These are phyloP conservation scores for Rhodotorula sp. DNA, from an alignment of 1,284 basidiomycete species.

Conservation along the genomic window DNA sequence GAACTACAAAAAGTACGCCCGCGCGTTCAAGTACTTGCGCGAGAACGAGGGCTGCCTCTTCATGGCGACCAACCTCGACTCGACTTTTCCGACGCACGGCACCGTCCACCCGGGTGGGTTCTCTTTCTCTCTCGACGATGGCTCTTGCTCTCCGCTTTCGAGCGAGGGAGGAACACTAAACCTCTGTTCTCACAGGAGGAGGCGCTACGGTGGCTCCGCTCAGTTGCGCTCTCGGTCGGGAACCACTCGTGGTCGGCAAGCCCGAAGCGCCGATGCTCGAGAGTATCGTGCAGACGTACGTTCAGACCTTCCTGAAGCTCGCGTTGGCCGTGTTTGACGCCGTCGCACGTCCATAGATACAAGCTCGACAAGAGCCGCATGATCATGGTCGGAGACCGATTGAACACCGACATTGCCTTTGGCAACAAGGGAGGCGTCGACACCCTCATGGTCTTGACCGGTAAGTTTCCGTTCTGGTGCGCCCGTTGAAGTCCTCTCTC, in stretches of 20 bases:
- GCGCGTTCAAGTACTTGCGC: slow-evolving; percentile 82
- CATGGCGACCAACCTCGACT: slow-evolving; percentile 90
- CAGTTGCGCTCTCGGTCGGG: slow-evolving; percentile 61
- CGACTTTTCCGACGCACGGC: slow-evolving; percentile 59
- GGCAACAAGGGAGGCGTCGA: slow-evolving; percentile 79
- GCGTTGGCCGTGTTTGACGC: background rate
- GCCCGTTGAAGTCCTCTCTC: background rate
- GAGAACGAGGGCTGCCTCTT: slow-evolving; percentile 71
- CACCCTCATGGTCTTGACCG: slow-evolving; percentile 90
- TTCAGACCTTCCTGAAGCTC: slow-evolving; percentile 45
- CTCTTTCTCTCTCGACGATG: background rate
- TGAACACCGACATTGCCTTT: slow-evolving; percentile 84
- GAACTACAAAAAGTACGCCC: slow-evolving; percentile 92
- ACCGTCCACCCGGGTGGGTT: slow-evolving; percentile 31
- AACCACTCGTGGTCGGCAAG: slow-evolving; percentile 77
- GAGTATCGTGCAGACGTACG: slow-evolving; percentile 89
- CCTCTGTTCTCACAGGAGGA: slow-evolving; percentile 49
- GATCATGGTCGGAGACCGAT: slow-evolving; percentile 93
- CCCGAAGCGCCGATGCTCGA: slow-evolving; percentile 92
- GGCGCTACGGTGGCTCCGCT: slow-evolving; percentile 81
- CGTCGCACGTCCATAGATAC: slow-evolving; percentile 58
- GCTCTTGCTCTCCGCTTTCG: background rate
- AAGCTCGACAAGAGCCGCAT: slow-evolving; percentile 79
- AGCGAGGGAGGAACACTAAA: background rate
- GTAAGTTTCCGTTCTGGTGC: slow-evolving; percentile 47